Base-by-base conservation (phyloP, 1,284 basidiomycete genomes). In the Prillingera fragicola region DNA sequence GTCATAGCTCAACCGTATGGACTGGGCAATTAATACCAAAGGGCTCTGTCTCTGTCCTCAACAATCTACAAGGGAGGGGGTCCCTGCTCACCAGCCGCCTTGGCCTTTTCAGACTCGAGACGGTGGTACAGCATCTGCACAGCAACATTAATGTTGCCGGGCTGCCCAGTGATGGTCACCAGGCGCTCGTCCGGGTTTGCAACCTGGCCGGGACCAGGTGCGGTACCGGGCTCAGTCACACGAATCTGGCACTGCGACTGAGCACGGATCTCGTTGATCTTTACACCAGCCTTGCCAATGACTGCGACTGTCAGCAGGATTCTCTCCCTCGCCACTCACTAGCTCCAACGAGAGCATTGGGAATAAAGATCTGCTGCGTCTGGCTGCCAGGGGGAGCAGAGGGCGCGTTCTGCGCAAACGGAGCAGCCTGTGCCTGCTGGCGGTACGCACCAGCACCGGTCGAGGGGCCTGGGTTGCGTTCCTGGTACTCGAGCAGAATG, bases 341-440 rank as follows among this genome's bases (percentile, higher is more conserved):
- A 63, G 90, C 91, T 13, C 91, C 95, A 15, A 99, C 95, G 13
- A 98, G 78, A 59, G 95, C 88, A 66, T 97, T 97, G 19, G 95
- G 95, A 57, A 98, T 96, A 69, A 88, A 99, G 56, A 99, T 96
- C 70, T 97, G 91, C 68, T 99, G 94, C 4, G 90, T 95, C 72
- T 96, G 91, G 43, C 66, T 56, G 24, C 68, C 65, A n/a, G 70
- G 68, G 50, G 59, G 29, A 5, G n/a, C 29, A 1, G 29, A 31
- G n/a, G 29, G 29, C n/a, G 39, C 38, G 8, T n/a, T 21, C 23
- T 33, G 32, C n/a, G 66, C 13, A 64, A 57, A 8, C 2, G 22
- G 31, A 21, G 28, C 32, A 17, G 26, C 23, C 39, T 47, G 51
- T 3, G 57, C 54, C 27, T 50, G 45, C 50, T 72, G 71, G 34